Evolutionary conservation across 2,329 filamentous ascomycete genomes (phyloP), one percentile per base, ranked within the genome.

Genomic region (Pseudogymnoascus sp.): DNA sequence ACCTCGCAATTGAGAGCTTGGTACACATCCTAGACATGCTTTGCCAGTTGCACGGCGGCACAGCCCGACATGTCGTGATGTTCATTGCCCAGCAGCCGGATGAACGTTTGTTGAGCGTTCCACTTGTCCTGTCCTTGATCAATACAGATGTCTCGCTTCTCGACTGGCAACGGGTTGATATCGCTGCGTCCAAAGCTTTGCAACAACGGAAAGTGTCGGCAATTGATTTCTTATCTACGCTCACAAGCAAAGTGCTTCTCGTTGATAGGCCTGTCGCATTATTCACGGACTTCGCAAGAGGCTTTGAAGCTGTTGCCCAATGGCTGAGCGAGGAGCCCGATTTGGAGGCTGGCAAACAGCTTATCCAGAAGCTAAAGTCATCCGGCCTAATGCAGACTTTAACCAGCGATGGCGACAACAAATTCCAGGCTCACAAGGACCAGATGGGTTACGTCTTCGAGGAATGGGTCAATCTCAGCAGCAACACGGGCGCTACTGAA

Each of bases 391-490:
- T 78, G 4, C 73, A 91, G 78, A 76, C 82, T 77, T 6, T 65
- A 72, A 65, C 81, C 66, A 74, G 80, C 61, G 74, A 80, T 60
- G 76, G 80, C 31, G 84, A 81, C 21, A 84, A 87, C 62, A 81
- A 84, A 59, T 75, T 79, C 13, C 74, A 77, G 39, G 80, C 84
- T 33, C 87, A 87, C 67, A 85, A 87, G 65, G 91, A 96, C 65
- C 91, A 97, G 73, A 85, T 96, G 76, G 91, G 95, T 68, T 97
- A 99, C 72, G 83, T 97, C 17, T 97, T 99, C 70, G 92, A 93
- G 44, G 94, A 99, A 76, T 99, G 94, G 94, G 84, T 93, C 29
- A 86, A 88, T 64, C 82, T 97, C 6, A 88, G 83, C 76, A 89
- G 89, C 74, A 90, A 91, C 68, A 83, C 86, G n/a, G 85, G 87